Evolutionary conservation across 371 early-diverging fungal species (phyloP).

Genomic region (Dinochytrium kinnereticum): DNA sequence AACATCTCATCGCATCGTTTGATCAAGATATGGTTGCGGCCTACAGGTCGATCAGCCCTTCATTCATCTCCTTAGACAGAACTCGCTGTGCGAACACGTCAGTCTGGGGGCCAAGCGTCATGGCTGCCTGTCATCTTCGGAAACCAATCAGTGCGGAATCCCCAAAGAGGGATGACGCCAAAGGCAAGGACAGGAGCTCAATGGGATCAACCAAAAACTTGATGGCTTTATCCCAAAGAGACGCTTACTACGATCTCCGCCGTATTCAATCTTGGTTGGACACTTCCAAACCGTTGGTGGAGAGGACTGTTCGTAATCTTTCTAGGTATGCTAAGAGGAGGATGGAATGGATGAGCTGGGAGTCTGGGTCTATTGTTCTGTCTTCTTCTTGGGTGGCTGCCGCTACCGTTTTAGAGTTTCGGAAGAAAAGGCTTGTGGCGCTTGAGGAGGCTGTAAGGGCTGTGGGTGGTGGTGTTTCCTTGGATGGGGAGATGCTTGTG

Average conservation of each 20-base stretch:
- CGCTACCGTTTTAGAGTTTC: conserved; percentile 5
- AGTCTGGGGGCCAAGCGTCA: conserved; percentile 5
- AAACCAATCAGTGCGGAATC: background rate
- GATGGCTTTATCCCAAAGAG: background rate
- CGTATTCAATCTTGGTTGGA: background rate
- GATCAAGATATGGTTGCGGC: background rate
- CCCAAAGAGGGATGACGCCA: background rate
- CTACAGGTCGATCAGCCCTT: background rate
- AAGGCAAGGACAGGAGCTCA: background rate
- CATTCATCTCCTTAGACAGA: background rate
- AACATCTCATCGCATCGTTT: background rate
- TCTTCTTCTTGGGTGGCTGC: conserved; percentile 6
- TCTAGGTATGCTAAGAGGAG: background rate
- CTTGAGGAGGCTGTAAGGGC: background rate
- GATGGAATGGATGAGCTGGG: background rate
- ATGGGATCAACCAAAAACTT: background rate
- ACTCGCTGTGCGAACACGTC: background rate
- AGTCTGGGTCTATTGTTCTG: background rate
- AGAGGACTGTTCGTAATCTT: background rate
- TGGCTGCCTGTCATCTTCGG: conserved; percentile 4
- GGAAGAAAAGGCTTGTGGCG: background rate
- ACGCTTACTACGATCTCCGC: conserved; percentile 7
- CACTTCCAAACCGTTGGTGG: background rate
- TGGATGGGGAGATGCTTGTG: background rate
- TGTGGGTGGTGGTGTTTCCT: too few relatives aligned